A percentile compares a stretch with the other conserved stretches of the same genome.
Conservation (phyloP, 768 basidiomycete species). For the Hygrophoropsis aurantiaca region DNA sequence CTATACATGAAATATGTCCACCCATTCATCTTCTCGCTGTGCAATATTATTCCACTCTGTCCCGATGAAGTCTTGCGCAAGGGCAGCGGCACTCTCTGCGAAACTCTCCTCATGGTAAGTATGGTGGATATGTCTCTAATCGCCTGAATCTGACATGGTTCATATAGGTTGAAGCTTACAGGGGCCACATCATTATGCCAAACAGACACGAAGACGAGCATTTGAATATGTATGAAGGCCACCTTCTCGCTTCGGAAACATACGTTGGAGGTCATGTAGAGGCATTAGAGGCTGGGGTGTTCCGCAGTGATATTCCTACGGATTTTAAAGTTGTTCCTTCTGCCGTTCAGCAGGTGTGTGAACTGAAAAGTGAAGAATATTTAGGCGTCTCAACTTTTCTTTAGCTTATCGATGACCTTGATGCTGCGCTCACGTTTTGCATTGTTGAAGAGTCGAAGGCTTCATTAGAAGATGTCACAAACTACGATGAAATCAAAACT, state of each 20-base stretch:
- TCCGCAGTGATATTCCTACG: slow-evolving; percentile 91
- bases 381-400: neutral
- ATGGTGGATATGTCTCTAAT: slow-evolving; percentile 9
- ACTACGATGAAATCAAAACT: slow-evolving; percentile 90
- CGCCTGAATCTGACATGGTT: neutral
- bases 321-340: slow-evolving; percentile 93
- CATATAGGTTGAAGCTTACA: slow-evolving; percentile 89
- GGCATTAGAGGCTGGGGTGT: slow-evolving; percentile 96
- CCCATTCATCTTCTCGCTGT: slow-evolving; percentile 98
- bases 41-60: slow-evolving; percentile 96
- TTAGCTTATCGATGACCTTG: slow-evolving; percentile 91
- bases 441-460: slow-evolving; percentile 83
- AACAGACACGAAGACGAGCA: slow-evolving; percentile 94
- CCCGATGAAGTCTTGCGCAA: slow-evolving; percentile 97
- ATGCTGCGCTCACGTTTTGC: slow-evolving; percentile 87
- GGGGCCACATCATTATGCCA: slow-evolving; percentile 93
- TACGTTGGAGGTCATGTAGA: slow-evolving; percentile 99
- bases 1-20: slow-evolving; percentile 99
- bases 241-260: slow-evolving; percentile 94
- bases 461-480: slow-evolving; percentile 80
- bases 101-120: slow-evolving; percentile 94
- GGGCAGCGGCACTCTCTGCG: slow-evolving; percentile 95
- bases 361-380: neutral
- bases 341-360: slow-evolving; percentile 75
- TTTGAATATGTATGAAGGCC: slow-evolving; percentile 92